Evolutionary conservation across 2,329 filamentous ascomycete genomes (phyloP).

Genomic region (Talaromyces verruculosus): DNA sequence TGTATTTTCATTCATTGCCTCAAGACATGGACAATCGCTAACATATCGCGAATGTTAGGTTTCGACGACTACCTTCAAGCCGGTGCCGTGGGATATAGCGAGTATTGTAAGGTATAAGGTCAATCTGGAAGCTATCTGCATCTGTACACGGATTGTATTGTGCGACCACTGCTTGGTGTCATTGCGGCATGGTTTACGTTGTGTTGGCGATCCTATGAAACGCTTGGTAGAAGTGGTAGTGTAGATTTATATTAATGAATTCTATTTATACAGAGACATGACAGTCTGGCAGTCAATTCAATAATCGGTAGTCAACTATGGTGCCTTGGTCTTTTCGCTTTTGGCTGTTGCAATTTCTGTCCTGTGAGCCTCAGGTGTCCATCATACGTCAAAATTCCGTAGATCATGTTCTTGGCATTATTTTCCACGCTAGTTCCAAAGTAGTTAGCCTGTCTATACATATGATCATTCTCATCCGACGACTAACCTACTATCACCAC

Average conservation of each 20-base stretch:
- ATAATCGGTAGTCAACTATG: neutral
- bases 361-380: neutral
- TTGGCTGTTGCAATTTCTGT: neutral
- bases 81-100: neutral
- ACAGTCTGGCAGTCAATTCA: neutral
- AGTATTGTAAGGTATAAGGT: no score
- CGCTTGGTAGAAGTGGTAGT: neutral
- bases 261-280: neutral
- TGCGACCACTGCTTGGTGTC: neutral
- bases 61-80: neutral
- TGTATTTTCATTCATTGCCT: neutral
- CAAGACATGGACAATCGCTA: neutral
- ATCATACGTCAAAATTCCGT: neutral
- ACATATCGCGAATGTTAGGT: constrained; percentile 1
- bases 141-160: neutral
- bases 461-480: neutral
- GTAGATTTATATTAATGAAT: neutral
- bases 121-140: neutral
- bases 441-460: neutral
- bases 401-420: constrained; percentile 1
- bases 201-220: neutral
- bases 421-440: neutral
- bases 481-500: neutral
- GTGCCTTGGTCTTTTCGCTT: neutral
- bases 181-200: neutral